Percentiles rank a stretch among this genome's conserved stretches.
phyloP scores from a whole-genome alignment of 805 yeast species.

The Martiniozyma abietophila region DNA sequence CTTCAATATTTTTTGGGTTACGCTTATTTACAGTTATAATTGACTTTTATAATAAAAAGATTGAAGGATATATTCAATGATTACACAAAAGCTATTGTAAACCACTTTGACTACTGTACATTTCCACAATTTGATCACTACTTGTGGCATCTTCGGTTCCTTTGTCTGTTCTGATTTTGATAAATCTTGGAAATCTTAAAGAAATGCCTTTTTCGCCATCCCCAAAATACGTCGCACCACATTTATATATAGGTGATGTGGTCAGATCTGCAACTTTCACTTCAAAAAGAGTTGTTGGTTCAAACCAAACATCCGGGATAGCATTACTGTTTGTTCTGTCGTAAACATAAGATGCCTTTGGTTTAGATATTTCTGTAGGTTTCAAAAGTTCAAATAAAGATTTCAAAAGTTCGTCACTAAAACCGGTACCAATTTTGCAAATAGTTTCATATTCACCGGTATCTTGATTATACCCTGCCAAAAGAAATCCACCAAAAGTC shows the following conservation, averaged over 20 bases:
- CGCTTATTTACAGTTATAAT: no score
- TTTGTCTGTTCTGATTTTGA: constrained; percentile 80
- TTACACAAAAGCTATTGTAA: no score
- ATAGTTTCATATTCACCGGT: constrained; percentile 91
- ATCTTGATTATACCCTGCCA: constrained; percentile 86
- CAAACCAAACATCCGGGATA: constrained; percentile 91
- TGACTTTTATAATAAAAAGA: no score
- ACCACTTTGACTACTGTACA: constrained; percentile 65
- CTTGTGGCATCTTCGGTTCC: constrained; percentile 79
- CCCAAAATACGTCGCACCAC: constrained; percentile 66
- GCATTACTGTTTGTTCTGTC: constrained; percentile 55
- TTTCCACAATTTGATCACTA: constrained; percentile 75
- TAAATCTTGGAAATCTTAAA: constrained; percentile 79
- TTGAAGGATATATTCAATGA: no score
- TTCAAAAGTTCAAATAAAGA: constrained; percentile 50
- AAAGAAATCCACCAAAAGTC: constrained; percentile 84
- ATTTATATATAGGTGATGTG: constrained; percentile 81
- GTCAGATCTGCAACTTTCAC: constrained; percentile 88
- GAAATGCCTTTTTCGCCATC: constrained; percentile 59
- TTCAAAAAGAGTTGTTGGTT: constrained; percentile 77
- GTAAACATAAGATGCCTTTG: constrained; percentile 61
- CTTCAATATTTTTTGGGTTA: no score
- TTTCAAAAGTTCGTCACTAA: constrained; percentile 74
- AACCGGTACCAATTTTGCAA: constrained; percentile 97
- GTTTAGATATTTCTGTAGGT: constrained; percentile 46